Conservation (phyloP, 1,284 basidiomycete species). For the Peniophora sp. region DNA sequence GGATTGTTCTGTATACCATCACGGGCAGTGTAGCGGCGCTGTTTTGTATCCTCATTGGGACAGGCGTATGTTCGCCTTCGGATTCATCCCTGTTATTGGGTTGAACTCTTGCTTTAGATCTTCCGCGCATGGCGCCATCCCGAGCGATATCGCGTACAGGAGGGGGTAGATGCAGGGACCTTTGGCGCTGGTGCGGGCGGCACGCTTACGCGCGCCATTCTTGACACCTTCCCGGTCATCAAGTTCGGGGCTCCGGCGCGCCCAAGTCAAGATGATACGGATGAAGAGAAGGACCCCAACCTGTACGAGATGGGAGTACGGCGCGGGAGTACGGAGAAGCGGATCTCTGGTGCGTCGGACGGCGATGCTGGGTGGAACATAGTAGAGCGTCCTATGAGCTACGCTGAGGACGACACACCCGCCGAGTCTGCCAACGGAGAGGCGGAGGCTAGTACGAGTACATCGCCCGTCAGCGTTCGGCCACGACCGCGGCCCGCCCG, state of each 20-base stretch:
- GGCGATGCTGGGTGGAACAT: no score
- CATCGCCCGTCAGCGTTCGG: no score
- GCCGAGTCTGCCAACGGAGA: background rate
- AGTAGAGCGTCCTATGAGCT: no score
- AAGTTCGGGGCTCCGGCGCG: constrained; percentile 47
- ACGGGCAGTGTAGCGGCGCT: constrained; percentile 79
- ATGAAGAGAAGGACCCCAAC: constrained; percentile 8
- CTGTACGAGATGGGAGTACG: constrained; percentile 15
- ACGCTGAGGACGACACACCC: no score
- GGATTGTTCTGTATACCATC: constrained; percentile 83
- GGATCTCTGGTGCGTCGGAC: no score
- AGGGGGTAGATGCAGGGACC: constrained; percentile 34
- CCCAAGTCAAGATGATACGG: constrained; percentile 6
- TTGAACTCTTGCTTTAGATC: constrained; percentile 44
- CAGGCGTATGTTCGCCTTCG: constrained; percentile 59
- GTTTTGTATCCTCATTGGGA: constrained; percentile 74
- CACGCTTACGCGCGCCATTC: constrained; percentile 80
- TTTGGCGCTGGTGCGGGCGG: constrained; percentile 65
- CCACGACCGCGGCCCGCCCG: background rate
- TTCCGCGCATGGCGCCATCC: constrained; percentile 80
- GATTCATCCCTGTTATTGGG: no score
- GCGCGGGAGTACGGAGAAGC: no score
- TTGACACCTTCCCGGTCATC: constrained; percentile 91
- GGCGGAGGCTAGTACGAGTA: background rate
- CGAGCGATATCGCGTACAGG: constrained; percentile 77